phyloP scores from a whole-genome alignment of 352 stramenopile species.

The Globisporangium echinulatum region DNA sequence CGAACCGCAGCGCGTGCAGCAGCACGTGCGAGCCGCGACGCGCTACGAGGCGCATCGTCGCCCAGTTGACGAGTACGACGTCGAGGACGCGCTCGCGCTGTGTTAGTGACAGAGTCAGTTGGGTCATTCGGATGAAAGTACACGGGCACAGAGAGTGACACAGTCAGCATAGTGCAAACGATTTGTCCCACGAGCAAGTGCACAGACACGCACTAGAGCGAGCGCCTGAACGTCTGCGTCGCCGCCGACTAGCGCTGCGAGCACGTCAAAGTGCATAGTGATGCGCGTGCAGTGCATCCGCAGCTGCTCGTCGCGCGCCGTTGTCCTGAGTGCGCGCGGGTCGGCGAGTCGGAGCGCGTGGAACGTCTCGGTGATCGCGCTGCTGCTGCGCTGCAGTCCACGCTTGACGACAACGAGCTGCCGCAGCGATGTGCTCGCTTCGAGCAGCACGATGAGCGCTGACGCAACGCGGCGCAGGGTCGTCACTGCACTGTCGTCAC shows the following conservation, averaged over 20 bases:
- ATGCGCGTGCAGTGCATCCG: conserved; percentile 33
- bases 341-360: conserved; percentile 38
- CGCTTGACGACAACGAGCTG: conserved; percentile 27
- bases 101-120: background rate
- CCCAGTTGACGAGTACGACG: conserved; percentile 51
- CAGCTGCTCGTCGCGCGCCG: conserved; percentile 23
- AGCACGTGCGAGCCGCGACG: conserved; percentile 33
- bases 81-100: conserved; percentile 30
- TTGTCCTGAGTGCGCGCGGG: background rate
- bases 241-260: conserved; percentile 38
- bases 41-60: conserved; percentile 37
- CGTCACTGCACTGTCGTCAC: background rate
- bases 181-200: too few relatives aligned
- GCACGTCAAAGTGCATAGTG: conserved; percentile 38
- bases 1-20: conserved; percentile 30
- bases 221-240: conserved; percentile 27
- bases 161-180: background rate
- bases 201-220: conserved; percentile 20
- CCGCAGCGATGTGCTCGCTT: conserved; percentile 18
- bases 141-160: too few relatives aligned
- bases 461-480: conserved; percentile 17
- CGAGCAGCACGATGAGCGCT: conserved; percentile 35
- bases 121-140: background rate
- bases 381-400: conserved; percentile 27
- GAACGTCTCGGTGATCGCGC: conserved; percentile 36